A percentile compares a stretch with the other conserved stretches of the same genome.
phyloP scores from a whole-genome alignment of 106 monocot genomes.

The Allium cepa region DNA sequence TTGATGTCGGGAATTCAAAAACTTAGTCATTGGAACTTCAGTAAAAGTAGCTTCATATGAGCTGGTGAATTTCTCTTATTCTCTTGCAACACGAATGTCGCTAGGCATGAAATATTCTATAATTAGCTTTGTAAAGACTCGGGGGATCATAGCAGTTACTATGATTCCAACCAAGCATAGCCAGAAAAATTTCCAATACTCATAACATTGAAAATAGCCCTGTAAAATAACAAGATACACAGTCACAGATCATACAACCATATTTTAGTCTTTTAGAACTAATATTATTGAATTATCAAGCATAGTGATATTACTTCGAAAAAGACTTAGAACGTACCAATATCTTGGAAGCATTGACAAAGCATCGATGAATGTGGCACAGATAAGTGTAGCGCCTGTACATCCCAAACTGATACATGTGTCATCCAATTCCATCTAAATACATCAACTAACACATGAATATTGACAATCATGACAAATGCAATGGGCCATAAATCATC shows the following conservation, averaged over 20 bases:
- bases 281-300: neutral
- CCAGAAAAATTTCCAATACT: slow-evolving; percentile 65
- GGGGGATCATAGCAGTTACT: slow-evolving; percentile 42
- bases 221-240: slow-evolving; percentile 16
- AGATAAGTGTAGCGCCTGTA: slow-evolving; percentile 38
- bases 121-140: slow-evolving; percentile 35
- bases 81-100: slow-evolving; percentile 57
- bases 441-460: slow-evolving; percentile 84
- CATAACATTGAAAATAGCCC: slow-evolving; percentile 82
- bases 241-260: neutral
- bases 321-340: slow-evolving; percentile 25
- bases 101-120: slow-evolving; percentile 34
- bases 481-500: slow-evolving; percentile 78
- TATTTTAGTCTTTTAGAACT: neutral
- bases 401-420: slow-evolving; percentile 72
- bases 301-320: neutral
- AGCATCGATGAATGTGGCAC: slow-evolving; percentile 42
- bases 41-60: neutral
- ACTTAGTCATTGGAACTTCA: slow-evolving; percentile 23
- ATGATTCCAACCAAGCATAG: slow-evolving; percentile 44
- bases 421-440: slow-evolving; percentile 87
- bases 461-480: slow-evolving; percentile 72
- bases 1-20: slow-evolving; percentile 4
- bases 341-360: slow-evolving; percentile 43
- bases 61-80: slow-evolving; percentile 38